Evolutionary conservation across 257 asterid species (phyloP).

Genomic region (Scutellaria minor): DNA sequence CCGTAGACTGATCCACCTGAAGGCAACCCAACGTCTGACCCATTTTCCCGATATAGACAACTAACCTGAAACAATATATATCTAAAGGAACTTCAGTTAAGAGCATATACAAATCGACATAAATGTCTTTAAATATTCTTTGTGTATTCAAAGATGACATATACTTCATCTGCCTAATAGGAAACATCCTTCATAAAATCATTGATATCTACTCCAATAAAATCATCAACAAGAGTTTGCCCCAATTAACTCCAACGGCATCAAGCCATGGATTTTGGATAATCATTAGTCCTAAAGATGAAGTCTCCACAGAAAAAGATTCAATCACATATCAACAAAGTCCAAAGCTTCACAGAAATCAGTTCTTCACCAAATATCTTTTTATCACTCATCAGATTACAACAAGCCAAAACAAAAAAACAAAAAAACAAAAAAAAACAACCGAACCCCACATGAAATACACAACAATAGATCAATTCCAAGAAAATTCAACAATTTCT

Average conservation of each 20-base stretch:
- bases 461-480: slow-evolving; percentile 10
- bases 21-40: slow-evolving; percentile 52
- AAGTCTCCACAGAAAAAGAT: background rate
- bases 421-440: background rate
- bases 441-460: slow-evolving; percentile 25
- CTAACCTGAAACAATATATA: slow-evolving; percentile 15
- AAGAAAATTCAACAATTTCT: background rate
- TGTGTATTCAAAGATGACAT: background rate
- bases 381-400: background rate
- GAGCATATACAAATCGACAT: background rate
- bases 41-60: slow-evolving; percentile 36
- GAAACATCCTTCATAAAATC: background rate
- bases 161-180: slow-evolving; percentile 1
- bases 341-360: background rate
- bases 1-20: slow-evolving; percentile 61
- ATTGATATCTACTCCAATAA: background rate
- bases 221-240: slow-evolving; percentile 9
- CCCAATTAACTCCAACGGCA: background rate
- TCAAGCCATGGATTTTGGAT: background rate
- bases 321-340: background rate
- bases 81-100: background rate
- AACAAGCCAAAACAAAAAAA: background rate
- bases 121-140: background rate
- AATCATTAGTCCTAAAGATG: background rate
- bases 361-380: slow-evolving; percentile 11